A percentile compares a stretch with the other conserved stretches of the same genome.
Conservation (phyloP, 169 alveolate genomes). For the Plasmodium vinckei region DNA sequence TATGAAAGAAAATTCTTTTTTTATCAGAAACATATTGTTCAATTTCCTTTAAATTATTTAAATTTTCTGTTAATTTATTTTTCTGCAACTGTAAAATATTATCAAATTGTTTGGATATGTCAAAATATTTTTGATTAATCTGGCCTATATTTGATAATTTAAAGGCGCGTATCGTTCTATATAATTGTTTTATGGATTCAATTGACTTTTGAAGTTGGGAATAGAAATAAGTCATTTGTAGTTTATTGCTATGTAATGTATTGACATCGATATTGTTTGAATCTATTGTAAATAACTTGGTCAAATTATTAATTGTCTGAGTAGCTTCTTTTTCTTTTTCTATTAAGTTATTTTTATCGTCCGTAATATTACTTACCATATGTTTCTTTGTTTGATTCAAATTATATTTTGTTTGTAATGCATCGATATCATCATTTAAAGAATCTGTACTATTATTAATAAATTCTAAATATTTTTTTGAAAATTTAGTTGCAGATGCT, state of each 20-base stretch:
- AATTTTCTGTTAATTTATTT: neutral
- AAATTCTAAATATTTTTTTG: neutral
- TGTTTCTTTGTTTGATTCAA: neutral
- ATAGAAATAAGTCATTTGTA: too few relatives aligned
- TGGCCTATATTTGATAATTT: slow-evolving; percentile 1
- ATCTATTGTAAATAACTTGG: too few relatives aligned
- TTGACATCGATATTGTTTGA: too few relatives aligned
- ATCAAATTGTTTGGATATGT: slow-evolving; percentile 2
- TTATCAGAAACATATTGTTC: neutral
- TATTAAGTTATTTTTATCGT: neutral
- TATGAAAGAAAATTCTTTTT: neutral
- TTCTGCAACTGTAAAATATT: neutral
- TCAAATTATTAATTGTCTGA: too few relatives aligned
- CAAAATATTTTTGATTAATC: neutral
- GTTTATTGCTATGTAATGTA: too few relatives aligned
- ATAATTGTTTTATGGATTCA: neutral
- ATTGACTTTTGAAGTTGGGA: too few relatives aligned
- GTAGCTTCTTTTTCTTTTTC: neutral
- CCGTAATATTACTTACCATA: neutral
- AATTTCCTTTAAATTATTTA: neutral
- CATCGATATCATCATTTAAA: neutral
- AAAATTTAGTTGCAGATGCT: neutral
- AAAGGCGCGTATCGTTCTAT: neutral
- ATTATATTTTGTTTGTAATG: slow-evolving; percentile 2
- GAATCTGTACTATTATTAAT: neutral